Base-by-base conservation (phyloP, 2,329 filamentous ascomycete genomes). In the Ascochyta pisi region DNA sequence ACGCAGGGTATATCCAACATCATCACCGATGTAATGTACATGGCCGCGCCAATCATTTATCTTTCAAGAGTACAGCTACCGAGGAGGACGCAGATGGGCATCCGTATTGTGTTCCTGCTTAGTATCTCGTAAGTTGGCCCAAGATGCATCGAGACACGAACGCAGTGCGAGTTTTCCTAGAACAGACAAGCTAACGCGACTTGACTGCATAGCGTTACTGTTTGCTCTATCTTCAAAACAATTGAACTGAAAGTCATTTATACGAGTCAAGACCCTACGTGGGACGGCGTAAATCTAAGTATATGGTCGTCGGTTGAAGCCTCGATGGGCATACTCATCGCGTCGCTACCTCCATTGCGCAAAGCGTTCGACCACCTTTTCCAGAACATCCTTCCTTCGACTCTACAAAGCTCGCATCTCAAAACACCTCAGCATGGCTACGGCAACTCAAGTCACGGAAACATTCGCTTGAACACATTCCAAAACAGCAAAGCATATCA, bases 221-320 rank as follows among this genome's bases (percentile, higher is more conserved):
- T 70, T 19, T 69, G 66, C 35, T 67, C 65, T 6, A 61, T 69
- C 10, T 69, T 71, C 60, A 71, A 71, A 29, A 64, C 63, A 3
- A 51, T 66, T 24, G 63, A 69, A 42, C 61, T 71, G 4, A 62
- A 60, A 6, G 53, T 56, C 1, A 52, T 72, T 8, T 53, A 40
- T 10, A 64, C 61, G 6, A 66, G 64, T 0, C 41, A 22, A 29
- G 68, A 72, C 23, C 63, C 65, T 2, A 68, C 66, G 1, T 70
- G 63, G 61, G 63, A 71, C 15, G 63, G 61, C 13, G 57, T 67
- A 5, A 50, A 60, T 13, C 52, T 72, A 5, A 59, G 57, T 15
- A 65, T 71, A 24, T 72, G 68, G 67, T 63, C 60, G 8, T 42
- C 56, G 37, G 50, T 58, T 12, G 68, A 71, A 52, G 54, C 62